Base-by-base conservation (phyloP, 371 early-diverging fungal genomes). In the Actinomucor elegans region DNA sequence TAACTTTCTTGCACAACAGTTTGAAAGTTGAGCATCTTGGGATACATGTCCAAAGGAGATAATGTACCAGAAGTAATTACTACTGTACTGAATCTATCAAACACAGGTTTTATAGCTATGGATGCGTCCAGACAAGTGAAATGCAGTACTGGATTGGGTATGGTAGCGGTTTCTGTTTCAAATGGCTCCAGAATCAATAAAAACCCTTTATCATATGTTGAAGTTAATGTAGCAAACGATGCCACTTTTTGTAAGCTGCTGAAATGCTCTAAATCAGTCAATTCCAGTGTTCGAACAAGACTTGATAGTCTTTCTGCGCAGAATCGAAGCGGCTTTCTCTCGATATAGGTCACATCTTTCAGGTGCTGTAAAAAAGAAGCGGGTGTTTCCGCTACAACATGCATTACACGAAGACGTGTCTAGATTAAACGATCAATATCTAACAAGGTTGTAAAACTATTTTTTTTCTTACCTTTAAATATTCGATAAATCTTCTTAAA, bases 1-100 rank as follows among this genome's bases (percentile, higher is more conserved):
- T 96, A 94, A 76, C 95, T 94, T 66, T 93, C 89, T 66, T 87
- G 81, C 1, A 97, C 88, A 0, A 87, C 88, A 0, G 91, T 83
- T 31, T 75, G 73, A 75, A 99, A 98, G 33, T 93, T 88, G 12
- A 99, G 80, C 59, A 99, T 92, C 51, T 90, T 90, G n/a, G 99
- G 98, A 66, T 99, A 99, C 87, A 99, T 94, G 35, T 98, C 98
- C 64, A 99, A 77, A 0, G 99, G 99, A 21, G 98, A 97, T 28
- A 99, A 81, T 14, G 99, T 99, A 57, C 99, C 99, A 0, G 99
- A 98, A 0, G 99, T 99, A 61, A 99, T 99, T 35, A 99, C 90
- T 3, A 99, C 99, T 9, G 96, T 90, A 48, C 88, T 89, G 71
- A 99, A 99, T 31, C 95, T 86, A 31, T 91, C 85, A 84, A 99